Evolutionary conservation across 2,329 filamentous ascomycete genomes (phyloP).

Genomic region (Helminthosporium solani): DNA sequence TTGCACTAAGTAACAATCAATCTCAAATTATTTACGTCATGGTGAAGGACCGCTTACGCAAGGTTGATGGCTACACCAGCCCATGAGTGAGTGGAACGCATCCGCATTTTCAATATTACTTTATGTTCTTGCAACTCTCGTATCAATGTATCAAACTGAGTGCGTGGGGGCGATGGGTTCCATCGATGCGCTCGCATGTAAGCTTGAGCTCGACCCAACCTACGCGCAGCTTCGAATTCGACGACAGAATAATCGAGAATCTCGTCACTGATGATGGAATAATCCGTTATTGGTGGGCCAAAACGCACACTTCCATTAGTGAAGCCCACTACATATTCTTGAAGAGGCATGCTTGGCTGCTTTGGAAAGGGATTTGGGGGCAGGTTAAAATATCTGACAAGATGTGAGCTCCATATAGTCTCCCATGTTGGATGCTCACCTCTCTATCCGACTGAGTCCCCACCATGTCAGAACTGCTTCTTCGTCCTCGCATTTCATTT

Average conservation of each 20-base stretch:
- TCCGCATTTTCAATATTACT: constrained; percentile 1
- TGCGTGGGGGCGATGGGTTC: background rate
- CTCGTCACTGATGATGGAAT: constrained; percentile 2
- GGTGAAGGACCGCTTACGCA: background rate
- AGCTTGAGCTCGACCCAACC: constrained; percentile 11
- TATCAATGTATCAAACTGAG: background rate
- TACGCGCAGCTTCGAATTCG: constrained; percentile 13
- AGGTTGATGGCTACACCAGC: constrained; percentile 8
- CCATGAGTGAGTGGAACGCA: constrained; percentile 1
- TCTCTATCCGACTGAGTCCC: constrained; percentile 6
- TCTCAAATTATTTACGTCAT: background rate
- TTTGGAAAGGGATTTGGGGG: constrained; percentile 12
- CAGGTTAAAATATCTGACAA: constrained; percentile 17
- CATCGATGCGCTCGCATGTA: constrained; percentile 13
- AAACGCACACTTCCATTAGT: background rate
- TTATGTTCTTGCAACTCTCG: constrained; percentile 4
- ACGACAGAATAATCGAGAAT: constrained; percentile 1
- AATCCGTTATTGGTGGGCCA: constrained; percentile 4
- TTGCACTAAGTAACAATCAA: constrained; percentile 9
- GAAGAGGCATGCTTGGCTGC: constrained; percentile 8
- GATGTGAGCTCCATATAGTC: background rate
- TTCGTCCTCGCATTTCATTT: constrained; percentile 9
- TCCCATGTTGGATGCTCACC: constrained; percentile 4
- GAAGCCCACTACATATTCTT: background rate
- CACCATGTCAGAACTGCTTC: constrained; percentile 12